Evolutionary conservation across 176 grass and related monocot species (phyloP), one percentile per base, ranked within the genome.

Genomic region (Coix lacrymajobi): DNA sequence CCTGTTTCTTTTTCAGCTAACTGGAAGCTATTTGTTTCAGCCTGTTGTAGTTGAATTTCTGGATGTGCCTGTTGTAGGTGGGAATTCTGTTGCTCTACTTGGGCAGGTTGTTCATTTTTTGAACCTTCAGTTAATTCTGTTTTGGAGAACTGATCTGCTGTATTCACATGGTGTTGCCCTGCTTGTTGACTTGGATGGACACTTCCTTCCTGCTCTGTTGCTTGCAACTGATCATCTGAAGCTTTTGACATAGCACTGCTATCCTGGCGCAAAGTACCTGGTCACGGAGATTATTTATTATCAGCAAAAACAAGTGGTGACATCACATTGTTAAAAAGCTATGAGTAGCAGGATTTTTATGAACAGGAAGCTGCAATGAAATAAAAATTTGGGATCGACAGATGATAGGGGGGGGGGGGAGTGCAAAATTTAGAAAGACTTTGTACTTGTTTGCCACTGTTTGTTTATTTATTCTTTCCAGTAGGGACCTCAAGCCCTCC

Each of bases 21-120:
- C 67, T 86, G 88, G 40, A 83, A 86, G 68, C 67, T 90, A 83
- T 86, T 75, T 79, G 67, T 52, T 49, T 90, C 84, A 69, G 68
- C 39, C 32, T 75, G 84, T 66, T 87, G 84, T 26, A 62, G 75
- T 74, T 54, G 46, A 67, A 62, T 90, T 82, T 74, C 84, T 61
- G 48, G 30, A 15, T 79, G 60, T 46, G 64, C 73, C 66, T 78
- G 85, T 58, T 81, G 78, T 48, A 63, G 66, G 17, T 67, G 24
- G 24, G 71, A 63, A 87, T 29, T 40, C 3, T 43, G 57, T 68
- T 83, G 60, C 49, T 73, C 75, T 76, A 44, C 64, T 41, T 38
- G 2, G 73, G 32, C 65, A 51, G 52, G 63, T 34, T 69, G 77
- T 16, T 83, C 75, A 75, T 34, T 79, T 83, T 83, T 45, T 79